A percentile compares a stretch with the other conserved stretches of the same genome.
These are phyloP conservation scores for Mimosa pudica DNA, from an alignment of 306 rosid genomes.

Conservation along the genomic window DNA sequence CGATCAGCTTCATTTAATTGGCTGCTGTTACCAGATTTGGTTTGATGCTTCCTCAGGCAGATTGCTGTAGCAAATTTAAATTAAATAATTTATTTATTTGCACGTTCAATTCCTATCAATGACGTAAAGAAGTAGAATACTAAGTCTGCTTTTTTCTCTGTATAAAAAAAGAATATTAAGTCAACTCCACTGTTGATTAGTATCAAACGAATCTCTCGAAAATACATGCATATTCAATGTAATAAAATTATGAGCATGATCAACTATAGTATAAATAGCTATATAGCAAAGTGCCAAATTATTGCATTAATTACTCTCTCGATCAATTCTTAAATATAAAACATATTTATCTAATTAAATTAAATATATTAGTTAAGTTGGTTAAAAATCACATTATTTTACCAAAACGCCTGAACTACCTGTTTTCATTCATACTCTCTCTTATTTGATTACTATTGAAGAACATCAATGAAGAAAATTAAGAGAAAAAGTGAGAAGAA, in stretches of 20 bases:
- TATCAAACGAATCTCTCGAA: neutral
- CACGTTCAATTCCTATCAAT: neutral
- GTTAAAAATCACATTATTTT: too few relatives aligned
- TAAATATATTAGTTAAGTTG: too few relatives aligned
- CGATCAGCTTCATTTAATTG: constrained; percentile 11
- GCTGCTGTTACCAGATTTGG: neutral
- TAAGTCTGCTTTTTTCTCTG: neutral
- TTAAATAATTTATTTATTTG: neutral
- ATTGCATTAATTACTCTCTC: neutral
- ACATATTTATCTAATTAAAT: too few relatives aligned
- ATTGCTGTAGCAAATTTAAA: neutral
- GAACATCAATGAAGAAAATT: too few relatives aligned
- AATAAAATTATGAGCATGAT: neutral
- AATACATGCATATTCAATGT: neutral
- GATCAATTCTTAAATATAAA: too few relatives aligned
- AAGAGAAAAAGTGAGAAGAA: too few relatives aligned
- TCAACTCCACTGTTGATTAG: neutral
- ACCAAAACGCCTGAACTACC: too few relatives aligned
- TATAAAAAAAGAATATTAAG: neutral
- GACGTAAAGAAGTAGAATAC: neutral
- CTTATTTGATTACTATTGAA: too few relatives aligned
- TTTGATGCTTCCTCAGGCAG: neutral
- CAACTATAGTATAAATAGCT: neutral
- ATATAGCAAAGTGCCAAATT: neutral
- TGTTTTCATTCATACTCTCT: too few relatives aligned